phyloP scores from a whole-genome alignment of 169 alveolate genomes.

The Cyclospora cayetanensis region DNA sequence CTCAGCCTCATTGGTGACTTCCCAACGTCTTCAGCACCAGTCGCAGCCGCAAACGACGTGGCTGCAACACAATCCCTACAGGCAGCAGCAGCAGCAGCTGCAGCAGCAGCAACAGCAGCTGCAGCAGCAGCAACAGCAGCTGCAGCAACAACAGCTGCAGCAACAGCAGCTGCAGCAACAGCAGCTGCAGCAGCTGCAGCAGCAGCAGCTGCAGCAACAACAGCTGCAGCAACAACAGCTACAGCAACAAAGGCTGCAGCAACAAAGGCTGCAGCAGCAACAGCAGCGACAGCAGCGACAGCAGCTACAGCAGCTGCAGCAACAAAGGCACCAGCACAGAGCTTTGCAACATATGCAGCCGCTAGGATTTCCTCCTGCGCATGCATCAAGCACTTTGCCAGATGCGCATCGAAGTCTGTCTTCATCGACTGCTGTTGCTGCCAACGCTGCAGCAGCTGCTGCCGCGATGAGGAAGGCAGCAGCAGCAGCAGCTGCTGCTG shows the following conservation, averaged over 20 bases:
- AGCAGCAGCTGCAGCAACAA: background rate
- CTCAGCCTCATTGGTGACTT: background rate
- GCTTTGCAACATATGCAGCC: background rate
- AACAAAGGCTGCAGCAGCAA: background rate
- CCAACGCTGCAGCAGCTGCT: conserved; percentile 15
- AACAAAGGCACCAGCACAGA: background rate
- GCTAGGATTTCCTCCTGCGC: conserved; percentile 3
- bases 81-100: background rate
- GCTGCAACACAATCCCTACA: background rate
- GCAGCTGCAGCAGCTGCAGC: background rate
- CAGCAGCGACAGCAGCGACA: conserved; percentile 15
- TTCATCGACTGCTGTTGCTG: conserved; percentile 36
- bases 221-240: background rate
- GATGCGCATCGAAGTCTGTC: background rate
- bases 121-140: background rate
- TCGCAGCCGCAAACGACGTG: too few relatives aligned
- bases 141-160: background rate
- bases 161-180: background rate
- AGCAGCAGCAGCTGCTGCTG: background rate
- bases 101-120: background rate
- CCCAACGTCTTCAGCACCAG: too few relatives aligned
- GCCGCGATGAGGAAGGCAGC: background rate
- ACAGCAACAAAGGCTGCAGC: background rate
- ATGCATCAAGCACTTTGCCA: background rate
- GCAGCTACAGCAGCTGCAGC: conserved; percentile 13